Conservation (phyloP, 2,329 filamentous ascomycete species). For the Colletotrichum tamarilloi region DNA sequence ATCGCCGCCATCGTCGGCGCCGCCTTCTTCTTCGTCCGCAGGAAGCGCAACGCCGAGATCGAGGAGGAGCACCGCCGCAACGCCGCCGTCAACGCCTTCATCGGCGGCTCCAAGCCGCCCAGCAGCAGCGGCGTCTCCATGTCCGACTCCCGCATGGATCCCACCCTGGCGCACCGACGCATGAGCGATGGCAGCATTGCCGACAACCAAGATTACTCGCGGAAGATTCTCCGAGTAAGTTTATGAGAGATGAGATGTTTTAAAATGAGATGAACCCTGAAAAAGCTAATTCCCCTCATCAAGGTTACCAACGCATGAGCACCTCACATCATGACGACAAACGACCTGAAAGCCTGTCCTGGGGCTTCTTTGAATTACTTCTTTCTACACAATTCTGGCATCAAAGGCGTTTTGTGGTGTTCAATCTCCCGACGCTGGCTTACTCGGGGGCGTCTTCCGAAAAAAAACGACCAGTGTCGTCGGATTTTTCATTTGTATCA, state of each 20-base stretch:
- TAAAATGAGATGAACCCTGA: background rate
- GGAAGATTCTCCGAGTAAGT: slow-evolving; percentile 92
- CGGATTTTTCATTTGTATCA: slow-evolving; percentile 38
- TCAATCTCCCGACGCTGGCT: slow-evolving; percentile 25
- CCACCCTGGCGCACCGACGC: slow-evolving; percentile 83
- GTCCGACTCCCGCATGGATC: slow-evolving; percentile 87
- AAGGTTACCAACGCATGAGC: slow-evolving; percentile 70
- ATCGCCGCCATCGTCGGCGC: slow-evolving; percentile 75
- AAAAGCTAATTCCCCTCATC: background rate
- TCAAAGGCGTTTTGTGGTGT: slow-evolving; percentile 52
- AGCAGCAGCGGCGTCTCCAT: slow-evolving; percentile 76
- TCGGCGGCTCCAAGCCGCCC: slow-evolving; percentile 70
- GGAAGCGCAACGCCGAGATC: slow-evolving; percentile 79
- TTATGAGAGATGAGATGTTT: background rate
- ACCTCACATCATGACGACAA: slow-evolving; percentile 47
- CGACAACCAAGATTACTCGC: slow-evolving; percentile 96
- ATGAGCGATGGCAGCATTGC: slow-evolving; percentile 96
- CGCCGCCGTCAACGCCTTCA: slow-evolving; percentile 81
- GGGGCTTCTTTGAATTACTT: slow-evolving; percentile 42
- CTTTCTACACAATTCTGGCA: slow-evolving; percentile 53
- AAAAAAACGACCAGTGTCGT: slow-evolving; percentile 31
- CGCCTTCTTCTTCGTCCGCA: slow-evolving; percentile 79
- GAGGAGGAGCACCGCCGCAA: slow-evolving; percentile 89
- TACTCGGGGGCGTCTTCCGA: slow-evolving; percentile 29
- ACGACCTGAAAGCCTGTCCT: slow-evolving; percentile 43